phyloP scores from a whole-genome alignment of 1,284 basidiomycete species.

The Rhodotorula sp. region DNA sequence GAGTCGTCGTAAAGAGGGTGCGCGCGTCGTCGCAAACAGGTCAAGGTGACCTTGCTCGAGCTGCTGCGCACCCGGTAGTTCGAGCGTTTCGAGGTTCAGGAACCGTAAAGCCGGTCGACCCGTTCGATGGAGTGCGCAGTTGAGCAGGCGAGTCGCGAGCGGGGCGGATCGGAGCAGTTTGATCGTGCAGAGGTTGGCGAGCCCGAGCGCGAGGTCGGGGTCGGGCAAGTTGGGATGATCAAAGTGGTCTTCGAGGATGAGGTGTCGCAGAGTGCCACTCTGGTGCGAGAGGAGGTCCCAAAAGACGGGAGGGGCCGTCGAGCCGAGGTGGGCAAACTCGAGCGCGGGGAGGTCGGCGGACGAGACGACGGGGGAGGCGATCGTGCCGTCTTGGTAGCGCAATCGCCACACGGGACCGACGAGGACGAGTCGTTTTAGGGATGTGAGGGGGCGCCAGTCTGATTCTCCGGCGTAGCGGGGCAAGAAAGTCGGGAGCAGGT shows the following conservation, averaged over 20 bases:
- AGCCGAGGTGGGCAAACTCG: constrained; percentile 5
- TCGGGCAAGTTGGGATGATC: background rate
- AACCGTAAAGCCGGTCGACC: background rate
- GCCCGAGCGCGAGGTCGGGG: background rate
- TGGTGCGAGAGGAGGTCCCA: constrained; percentile 18
- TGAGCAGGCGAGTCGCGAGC: constrained; percentile 13
- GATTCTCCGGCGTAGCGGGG: constrained; percentile 17
- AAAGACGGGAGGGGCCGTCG: constrained; percentile 14
- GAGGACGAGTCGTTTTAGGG: constrained; percentile 8
- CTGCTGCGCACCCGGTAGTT: background rate
- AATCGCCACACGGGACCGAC: constrained; percentile 23
- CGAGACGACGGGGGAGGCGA: constrained; percentile 10
- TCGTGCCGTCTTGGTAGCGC: constrained; percentile 16
- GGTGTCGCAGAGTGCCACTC: background rate
- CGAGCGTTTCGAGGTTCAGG: background rate
- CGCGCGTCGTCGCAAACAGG: background rate
- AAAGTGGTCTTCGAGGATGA: constrained; percentile 7
- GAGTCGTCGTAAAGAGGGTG: background rate
- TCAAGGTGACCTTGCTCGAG: constrained; percentile 5
- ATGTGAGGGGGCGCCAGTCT: constrained; percentile 14
- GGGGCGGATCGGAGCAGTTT: background rate
- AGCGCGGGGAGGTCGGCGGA: constrained; percentile 10
- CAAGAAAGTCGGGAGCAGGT: constrained; percentile 13
- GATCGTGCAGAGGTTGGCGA: constrained; percentile 3
- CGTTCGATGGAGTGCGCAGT: background rate